Percentiles rank a stretch among this genome's conserved stretches.
These are phyloP conservation scores for Suhomyces terraborum DNA, from an alignment of 1,139 yeast species.

Conservation along the genomic window DNA sequence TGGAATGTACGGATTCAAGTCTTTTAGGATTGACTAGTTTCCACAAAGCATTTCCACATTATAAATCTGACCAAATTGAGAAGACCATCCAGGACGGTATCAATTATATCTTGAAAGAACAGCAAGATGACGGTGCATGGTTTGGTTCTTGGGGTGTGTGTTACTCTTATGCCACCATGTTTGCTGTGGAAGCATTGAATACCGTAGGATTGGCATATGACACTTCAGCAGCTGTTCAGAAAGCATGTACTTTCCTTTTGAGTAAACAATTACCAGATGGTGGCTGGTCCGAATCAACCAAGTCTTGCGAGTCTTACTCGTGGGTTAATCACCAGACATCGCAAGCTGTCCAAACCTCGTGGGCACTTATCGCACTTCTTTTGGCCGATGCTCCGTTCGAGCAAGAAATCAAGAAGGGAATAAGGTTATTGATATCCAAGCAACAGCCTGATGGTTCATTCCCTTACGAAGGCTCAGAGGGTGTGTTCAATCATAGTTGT, in stretches of 20 bases:
- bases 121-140: slow-evolving; percentile 89
- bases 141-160: slow-evolving; percentile 99
- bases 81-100: slow-evolving; percentile 73
- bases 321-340: slow-evolving; percentile 66
- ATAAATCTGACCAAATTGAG: slow-evolving; percentile 65
- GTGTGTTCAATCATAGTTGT: slow-evolving; percentile 89
- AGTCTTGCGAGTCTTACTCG: slow-evolving; percentile 76
- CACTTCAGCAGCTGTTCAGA: slow-evolving; percentile 61
- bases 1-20: slow-evolving; percentile 95
- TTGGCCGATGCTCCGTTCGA: slow-evolving; percentile 79
- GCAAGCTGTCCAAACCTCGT: slow-evolving; percentile 85
- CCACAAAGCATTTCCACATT: slow-evolving; percentile 59
- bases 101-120: slow-evolving; percentile 66
- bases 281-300: slow-evolving; percentile 95
- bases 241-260: slow-evolving; percentile 84
- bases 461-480: slow-evolving; percentile 84
- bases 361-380: slow-evolving; percentile 85
- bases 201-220: slow-evolving; percentile 66
- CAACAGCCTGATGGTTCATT: slow-evolving; percentile 83
- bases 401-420: slow-evolving; percentile 62
- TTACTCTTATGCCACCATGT: slow-evolving; percentile 95
- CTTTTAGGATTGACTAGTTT: slow-evolving; percentile 87
- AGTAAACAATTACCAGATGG: slow-evolving; percentile 82
- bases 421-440: slow-evolving; percentile 61
- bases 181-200: slow-evolving; percentile 88